Evolutionary conservation across 2,329 filamentous ascomycete species (phyloP).

Genomic region (Stagonosporopsis rhizophila): DNA sequence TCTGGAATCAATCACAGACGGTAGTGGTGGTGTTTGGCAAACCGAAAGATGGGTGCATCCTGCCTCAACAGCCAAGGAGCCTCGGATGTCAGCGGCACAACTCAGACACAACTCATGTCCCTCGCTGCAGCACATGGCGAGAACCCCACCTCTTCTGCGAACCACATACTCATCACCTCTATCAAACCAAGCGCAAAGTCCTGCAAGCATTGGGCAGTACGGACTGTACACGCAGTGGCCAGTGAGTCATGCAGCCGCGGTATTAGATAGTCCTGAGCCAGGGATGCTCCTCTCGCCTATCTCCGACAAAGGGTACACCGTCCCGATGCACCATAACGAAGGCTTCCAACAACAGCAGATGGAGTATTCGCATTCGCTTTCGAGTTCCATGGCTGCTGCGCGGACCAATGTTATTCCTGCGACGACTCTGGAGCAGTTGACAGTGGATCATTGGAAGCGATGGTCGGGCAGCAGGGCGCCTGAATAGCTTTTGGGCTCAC

Average conservation of each 20-base stretch:
- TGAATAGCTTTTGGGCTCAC: background rate
- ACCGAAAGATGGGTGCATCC: constrained; percentile 1
- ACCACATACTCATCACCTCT: constrained; percentile 23
- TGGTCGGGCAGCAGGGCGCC: constrained; percentile 6
- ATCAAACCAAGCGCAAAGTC: background rate
- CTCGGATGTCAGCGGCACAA: constrained; percentile 10
- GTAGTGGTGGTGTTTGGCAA: background rate
- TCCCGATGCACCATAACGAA: background rate
- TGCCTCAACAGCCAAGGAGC: constrained; percentile 1
- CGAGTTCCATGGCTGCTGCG: background rate
- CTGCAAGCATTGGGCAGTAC: background rate
- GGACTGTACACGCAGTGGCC: constrained; percentile 7
- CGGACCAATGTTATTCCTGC: background rate
- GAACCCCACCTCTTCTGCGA: constrained; percentile 13
- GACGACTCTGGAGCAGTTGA: constrained; percentile 7
- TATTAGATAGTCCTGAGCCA: background rate
- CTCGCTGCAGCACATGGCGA: constrained; percentile 17
- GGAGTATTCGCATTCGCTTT: background rate
- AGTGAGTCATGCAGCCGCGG: background rate
- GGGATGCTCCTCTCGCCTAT: constrained; percentile 3
- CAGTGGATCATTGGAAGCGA: constrained; percentile 12
- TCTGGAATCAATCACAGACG: background rate
- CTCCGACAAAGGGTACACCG: background rate
- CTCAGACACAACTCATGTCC: constrained; percentile 32
- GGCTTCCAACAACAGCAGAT: constrained; percentile 5